phyloP scores from a whole-genome alignment of 164 flowering plant species.

The Liriodendron chinense region DNA sequence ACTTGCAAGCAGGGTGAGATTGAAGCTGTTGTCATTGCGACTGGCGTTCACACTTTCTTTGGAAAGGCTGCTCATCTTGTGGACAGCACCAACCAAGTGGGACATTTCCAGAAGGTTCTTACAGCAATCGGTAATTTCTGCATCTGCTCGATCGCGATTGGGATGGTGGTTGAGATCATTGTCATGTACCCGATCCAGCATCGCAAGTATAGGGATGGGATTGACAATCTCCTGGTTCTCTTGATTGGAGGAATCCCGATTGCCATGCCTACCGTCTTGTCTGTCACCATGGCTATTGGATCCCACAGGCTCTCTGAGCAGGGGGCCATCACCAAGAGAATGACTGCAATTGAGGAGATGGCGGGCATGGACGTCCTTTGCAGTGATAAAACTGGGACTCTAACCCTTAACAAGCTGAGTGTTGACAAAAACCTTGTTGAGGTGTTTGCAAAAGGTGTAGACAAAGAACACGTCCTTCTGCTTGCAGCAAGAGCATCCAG shows the following conservation, averaged over 20 bases:
- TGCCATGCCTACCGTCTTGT: slow-evolving; percentile 84
- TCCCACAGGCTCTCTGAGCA: slow-evolving; percentile 78
- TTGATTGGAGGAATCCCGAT: slow-evolving; percentile 84
- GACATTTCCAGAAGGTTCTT: slow-evolving; percentile 77
- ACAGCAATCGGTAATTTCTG: slow-evolving; percentile 84
- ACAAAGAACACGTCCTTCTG: slow-evolving; percentile 35
- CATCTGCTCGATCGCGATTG: slow-evolving; percentile 67
- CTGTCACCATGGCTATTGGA: slow-evolving; percentile 88
- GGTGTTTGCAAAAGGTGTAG: slow-evolving; percentile 38
- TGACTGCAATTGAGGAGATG: slow-evolving; percentile 89
- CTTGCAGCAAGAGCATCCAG: slow-evolving; percentile 46
- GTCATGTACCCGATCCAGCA: slow-evolving; percentile 77
- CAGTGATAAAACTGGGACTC: slow-evolving; percentile 42
- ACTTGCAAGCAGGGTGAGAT: slow-evolving; percentile 81
- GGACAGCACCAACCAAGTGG: slow-evolving; percentile 79
- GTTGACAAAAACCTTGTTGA: slow-evolving; percentile 38
- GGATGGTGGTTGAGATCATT: slow-evolving; percentile 56
- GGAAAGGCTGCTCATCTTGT: slow-evolving; percentile 87
- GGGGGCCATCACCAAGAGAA: slow-evolving; percentile 82
- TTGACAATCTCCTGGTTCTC: slow-evolving; percentile 72
- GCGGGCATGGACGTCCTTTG: slow-evolving; percentile 75
- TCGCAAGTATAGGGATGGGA: slow-evolving; percentile 66
- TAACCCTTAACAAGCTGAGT: slow-evolving; percentile 42
- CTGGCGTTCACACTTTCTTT: slow-evolving; percentile 81
- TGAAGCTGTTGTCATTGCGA: slow-evolving; percentile 80